Evolutionary conservation across 805 yeast genomes (phyloP), one percentile per base, ranked within the genome.

Genomic region (Candida ponderosae): DNA sequence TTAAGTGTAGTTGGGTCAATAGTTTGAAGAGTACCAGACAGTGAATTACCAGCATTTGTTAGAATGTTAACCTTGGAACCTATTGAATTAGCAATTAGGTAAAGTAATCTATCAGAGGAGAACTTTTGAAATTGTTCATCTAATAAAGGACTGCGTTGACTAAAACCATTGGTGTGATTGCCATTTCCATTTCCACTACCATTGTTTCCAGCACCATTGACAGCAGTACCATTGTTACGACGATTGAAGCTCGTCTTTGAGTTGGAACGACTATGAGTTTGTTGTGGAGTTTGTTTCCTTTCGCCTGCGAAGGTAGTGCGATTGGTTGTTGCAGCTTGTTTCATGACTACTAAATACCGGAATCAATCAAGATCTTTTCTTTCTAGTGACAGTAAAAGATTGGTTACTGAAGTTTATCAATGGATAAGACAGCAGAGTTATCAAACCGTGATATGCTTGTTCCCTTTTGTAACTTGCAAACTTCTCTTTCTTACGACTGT

Each of bases 41-140:
- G 70, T 21, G 68, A 59, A 3, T 72, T 65, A 13, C 90, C 90
- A 0, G 84, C 70, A 19, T 74, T 59, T 2, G 80, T 74, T 4
- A 87, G 75, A 6, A 76, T 80, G 13, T 65, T 64, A 11, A 74
- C 76, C 23, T 63, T 61, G 23, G 71, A 64, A 16, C 95, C 85
- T 31, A 81, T 61, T 6, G 87, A 65, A 43, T 74, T 74, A 29
- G 74, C 65, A 32, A 82, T 57, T 34, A 79, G 62, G 44, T 57
- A 77, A 33, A 72, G 52, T 39, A 79, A 60, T 38, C 84, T 66
- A 46, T 80, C 85, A 45, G 70, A 66, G 13, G 52, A 52, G 36
- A 47, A 48, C 37, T 38, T 39, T 46, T 38, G 62, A 45, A 40
- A 55, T 35, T 35, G 56, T 21, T 38, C 60, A 47, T 42, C 50